Percentiles rank a stretch among this genome's conserved stretches.
These are phyloP conservation scores for Chaetomium strumarium DNA, from an alignment of 2,329 filamentous ascomycete genomes.

Conservation along the genomic window DNA sequence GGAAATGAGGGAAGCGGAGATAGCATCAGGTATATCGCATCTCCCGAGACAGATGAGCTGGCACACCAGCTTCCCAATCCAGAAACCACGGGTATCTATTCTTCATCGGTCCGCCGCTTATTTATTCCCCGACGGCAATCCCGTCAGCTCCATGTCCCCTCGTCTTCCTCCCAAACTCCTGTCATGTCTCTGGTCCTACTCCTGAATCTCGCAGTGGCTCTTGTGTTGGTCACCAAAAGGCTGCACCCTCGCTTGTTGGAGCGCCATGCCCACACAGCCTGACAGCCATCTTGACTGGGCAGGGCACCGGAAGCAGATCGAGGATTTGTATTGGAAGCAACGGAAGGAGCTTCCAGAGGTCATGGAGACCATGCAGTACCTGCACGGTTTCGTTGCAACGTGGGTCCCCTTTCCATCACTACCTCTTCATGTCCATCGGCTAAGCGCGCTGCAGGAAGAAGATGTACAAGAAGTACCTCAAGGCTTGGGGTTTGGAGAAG, in stretches of 20 bases:
- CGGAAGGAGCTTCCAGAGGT: slow-evolving; percentile 19
- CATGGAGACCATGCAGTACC: slow-evolving; percentile 21
- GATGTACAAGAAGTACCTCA: slow-evolving; percentile 23
- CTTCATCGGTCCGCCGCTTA: not conserved
- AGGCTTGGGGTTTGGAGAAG: slow-evolving; percentile 21
- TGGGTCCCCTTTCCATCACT: slow-evolving; percentile 4
- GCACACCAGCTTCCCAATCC: not conserved
- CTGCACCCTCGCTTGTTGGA: not conserved
- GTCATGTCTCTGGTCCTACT: not conserved
- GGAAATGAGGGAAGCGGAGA: too few relatives aligned
- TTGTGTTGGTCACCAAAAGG: not conserved
- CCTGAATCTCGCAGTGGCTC: not conserved
- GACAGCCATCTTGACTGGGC: slow-evolving; percentile 16
- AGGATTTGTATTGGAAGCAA: slow-evolving; percentile 22
- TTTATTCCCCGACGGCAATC: not conserved
- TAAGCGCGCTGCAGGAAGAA: slow-evolving; percentile 11
- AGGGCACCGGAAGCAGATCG: slow-evolving; percentile 16
- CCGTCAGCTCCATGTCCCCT: not conserved
- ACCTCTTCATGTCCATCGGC: not conserved
- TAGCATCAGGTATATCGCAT: not conserved
- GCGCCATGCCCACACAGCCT: slow-evolving; percentile 7
- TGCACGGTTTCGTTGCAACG: slow-evolving; percentile 22
- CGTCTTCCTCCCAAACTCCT: not conserved
- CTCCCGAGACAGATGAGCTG: not conserved
- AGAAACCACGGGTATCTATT: not conserved